Evolutionary conservation across 805 yeast species (phyloP).

Genomic region (Monosporozyma siamensis): DNA sequence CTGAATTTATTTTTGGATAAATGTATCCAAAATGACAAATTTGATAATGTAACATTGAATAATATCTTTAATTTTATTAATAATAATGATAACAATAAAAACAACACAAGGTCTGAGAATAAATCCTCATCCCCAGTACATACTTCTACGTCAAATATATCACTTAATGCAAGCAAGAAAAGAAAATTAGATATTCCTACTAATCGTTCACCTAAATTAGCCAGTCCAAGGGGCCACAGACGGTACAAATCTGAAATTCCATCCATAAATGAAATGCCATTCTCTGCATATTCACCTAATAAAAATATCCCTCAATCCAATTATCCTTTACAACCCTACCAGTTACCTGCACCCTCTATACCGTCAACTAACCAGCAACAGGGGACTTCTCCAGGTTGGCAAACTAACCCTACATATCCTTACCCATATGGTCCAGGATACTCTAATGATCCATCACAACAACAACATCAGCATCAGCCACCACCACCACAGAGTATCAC

Average conservation of each 20-base stretch:
- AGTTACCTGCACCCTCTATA: conserved; percentile 1
- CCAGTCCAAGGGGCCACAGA: conserved; percentile 14
- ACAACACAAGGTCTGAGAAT: conserved; percentile 1
- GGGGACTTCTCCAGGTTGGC: neutral
- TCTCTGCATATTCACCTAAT: conserved; percentile 2
- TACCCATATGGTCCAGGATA: neutral
- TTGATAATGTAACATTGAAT: conserved; percentile 12
- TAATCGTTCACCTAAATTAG: conserved; percentile 2
- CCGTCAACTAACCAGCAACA: neutral
- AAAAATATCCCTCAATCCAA: conserved; percentile 1
- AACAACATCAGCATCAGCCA: neutral
- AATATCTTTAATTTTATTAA: conserved; percentile 9
- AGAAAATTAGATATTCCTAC: conserved; percentile 3
- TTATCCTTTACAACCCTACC: conserved; percentile 3
- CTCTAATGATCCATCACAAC: neutral
- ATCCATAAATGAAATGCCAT: conserved; percentile 5
- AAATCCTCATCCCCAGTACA: conserved; percentile 7
- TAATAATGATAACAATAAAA: neutral
- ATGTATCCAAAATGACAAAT: conserved; percentile 12
- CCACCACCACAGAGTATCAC: no score
- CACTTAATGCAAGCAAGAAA: conserved; percentile 2
- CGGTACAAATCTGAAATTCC: conserved; percentile 12
- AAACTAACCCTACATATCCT: neutral
- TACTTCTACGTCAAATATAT: neutral
- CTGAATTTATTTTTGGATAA: conserved; percentile 14